Base-by-base conservation (phyloP, 2,329 filamentous ascomycete genomes). In the Alternaria sp. region DNA sequence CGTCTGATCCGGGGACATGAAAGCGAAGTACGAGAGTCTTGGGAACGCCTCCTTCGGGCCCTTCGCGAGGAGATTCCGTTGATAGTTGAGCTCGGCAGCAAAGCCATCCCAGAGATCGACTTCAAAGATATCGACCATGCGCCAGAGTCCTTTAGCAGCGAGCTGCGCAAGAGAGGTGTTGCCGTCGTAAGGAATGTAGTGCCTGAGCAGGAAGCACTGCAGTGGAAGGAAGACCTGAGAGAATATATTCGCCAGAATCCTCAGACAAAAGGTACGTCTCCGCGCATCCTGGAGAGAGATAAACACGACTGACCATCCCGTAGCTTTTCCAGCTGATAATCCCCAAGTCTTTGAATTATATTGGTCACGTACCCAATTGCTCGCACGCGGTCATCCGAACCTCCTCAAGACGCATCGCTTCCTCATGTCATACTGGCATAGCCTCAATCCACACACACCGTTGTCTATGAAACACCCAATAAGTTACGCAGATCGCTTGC, bases 81-180 rank as follows among this genome's bases (percentile, higher is more conserved):
- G 36, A 82, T 83, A 31, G 73, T 75, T 13, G 74, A 78, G 58
- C 71, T 74, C 13, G 78, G 80, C 10, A 77, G 79, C 10, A 76
- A 73, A 14, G 70, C 79, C 41, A 76, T 84, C 14, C 81, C 81
- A 0, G 76, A 81, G 57, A 82, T 83, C 36, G 68, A 81, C 51
- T 83, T 80, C 71, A 76, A 77, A 29, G 80, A 83, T 42, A 72
- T 83, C 14, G 75, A 74, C 3, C 76, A 80, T 53, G 81, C 83
- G 51, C 82, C 84, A 2, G 78, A 82, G 24, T 78, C 82, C 1
- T 90, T 90, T 72, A 81, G 79, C 51, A 78, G 79, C 46, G 84
- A 85, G 68, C 80, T 88, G 51, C 82, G 82, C 66, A 86, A 87
- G 68, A 84, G 88, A 33, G 81, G 81, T 17, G 81, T 83, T 1